These are phyloP conservation scores for Fusarium sp. DNA, from an alignment of 2,329 filamentous ascomycete genomes.

Conservation along the genomic window DNA sequence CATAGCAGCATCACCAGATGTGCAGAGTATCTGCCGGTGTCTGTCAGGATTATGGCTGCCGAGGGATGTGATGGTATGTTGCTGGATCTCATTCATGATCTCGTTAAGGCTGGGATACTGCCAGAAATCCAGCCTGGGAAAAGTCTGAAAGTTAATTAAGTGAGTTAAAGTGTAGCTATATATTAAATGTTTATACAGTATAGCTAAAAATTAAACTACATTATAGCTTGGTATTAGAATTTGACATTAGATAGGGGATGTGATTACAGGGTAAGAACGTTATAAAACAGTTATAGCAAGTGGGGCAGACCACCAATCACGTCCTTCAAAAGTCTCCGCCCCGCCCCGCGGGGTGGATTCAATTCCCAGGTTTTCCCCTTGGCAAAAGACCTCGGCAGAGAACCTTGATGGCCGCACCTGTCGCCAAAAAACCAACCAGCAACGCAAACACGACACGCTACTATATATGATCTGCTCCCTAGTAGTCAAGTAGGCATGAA, in stretches of 20 bases:
- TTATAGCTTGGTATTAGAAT: too few species aligned
- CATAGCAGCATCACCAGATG: not conserved
- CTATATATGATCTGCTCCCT: not conserved
- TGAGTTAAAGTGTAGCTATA: fast-evolving
- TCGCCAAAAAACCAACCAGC: not conserved
- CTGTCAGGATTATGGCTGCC: not conserved
- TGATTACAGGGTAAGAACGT: not conserved
- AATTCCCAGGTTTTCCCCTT: not conserved
- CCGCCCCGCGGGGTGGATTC: not conserved
- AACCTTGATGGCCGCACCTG: conserved; percentile 29
- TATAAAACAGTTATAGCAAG: fast-evolving
- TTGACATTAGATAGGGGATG: not conserved
- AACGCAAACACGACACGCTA: not conserved
- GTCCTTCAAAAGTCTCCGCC: not conserved
- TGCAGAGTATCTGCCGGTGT: not conserved
- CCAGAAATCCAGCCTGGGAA: not conserved
- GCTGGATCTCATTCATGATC: not conserved
- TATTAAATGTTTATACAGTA: too few species aligned
- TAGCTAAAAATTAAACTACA: fast-evolving
- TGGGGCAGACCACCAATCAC: not conserved
- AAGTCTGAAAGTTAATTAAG: not conserved
- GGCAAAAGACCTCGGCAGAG: conserved; percentile 11
- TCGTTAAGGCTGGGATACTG: not conserved
- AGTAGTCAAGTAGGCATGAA: conserved; percentile 14
- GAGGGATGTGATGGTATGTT: not conserved